These are phyloP conservation scores for Datisca glomerata DNA, from an alignment of 306 rosid genomes.

Conservation along the genomic window DNA sequence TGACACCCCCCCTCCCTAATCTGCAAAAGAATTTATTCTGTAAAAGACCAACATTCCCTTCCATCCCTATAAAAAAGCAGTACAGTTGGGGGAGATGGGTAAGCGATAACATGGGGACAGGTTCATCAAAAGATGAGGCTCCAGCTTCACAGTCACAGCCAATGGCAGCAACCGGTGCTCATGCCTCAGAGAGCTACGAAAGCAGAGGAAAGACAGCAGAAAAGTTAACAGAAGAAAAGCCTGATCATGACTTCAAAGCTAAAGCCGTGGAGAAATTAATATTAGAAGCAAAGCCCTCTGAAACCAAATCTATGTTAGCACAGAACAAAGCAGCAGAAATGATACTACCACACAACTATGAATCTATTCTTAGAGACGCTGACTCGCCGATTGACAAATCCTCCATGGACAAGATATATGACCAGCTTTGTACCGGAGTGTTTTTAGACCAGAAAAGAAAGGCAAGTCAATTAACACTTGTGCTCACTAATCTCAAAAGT, in stretches of 20 bases:
- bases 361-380: conserved; percentile 19
- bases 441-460: conserved; percentile 19
- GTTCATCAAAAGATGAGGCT: not conserved
- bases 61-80: not conserved
- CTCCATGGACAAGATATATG: conserved; percentile 6
- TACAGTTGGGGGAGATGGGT: not conserved
- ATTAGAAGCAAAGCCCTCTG: too few relatives aligned
- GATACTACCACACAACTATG: conserved; percentile 8
- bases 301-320: too few relatives aligned
- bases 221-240: too few relatives aligned
- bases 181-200: too few relatives aligned
- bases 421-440: conserved; percentile 19
- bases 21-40: too few relatives aligned
- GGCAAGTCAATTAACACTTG: conserved; percentile 8
- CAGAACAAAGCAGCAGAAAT: not conserved
- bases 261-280: not conserved
- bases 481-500: not conserved
- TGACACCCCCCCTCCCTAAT: too few relatives aligned
- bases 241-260: not conserved
- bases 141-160: not conserved
- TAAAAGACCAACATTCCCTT: too few relatives aligned
- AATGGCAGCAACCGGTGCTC: not conserved
- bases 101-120: conserved; percentile 1
- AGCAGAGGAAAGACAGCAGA: not conserved
- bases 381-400: conserved; percentile 12